Evolutionary conservation across 2,329 filamentous ascomycete species (phyloP).

Genomic region (Chalaropsis ovoidea): DNA sequence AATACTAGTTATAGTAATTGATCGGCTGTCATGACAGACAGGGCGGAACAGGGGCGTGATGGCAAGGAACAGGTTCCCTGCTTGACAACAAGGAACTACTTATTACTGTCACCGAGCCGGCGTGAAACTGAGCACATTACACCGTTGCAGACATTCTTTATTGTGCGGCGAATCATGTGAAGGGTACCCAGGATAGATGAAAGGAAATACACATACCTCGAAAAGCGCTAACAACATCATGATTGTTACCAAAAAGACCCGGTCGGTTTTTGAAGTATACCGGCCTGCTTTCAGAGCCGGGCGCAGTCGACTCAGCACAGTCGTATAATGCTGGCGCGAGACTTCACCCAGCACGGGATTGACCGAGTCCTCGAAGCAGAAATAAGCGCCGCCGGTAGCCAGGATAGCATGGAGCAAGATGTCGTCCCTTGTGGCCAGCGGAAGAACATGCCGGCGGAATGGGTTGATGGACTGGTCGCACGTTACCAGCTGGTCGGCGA

Average conservation of each 20-base stretch:
- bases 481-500: slow-evolving; percentile 20
- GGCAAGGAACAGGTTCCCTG: no score
- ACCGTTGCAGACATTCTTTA: not conserved
- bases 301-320: slow-evolving; percentile 17
- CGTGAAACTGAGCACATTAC: not conserved
- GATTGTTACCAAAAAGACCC: slow-evolving; percentile 20
- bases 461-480: slow-evolving; percentile 19
- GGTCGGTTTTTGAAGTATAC: slow-evolving; percentile 14
- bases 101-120: no score
- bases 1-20: no score
- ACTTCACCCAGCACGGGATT: slow-evolving; percentile 18
- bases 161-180: not conserved
- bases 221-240: slow-evolving; percentile 23
- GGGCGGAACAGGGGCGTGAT: no score
- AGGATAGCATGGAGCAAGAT: slow-evolving; percentile 24
- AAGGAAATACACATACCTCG: slow-evolving; percentile 21
- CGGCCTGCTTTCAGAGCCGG: slow-evolving; percentile 15
- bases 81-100: no score
- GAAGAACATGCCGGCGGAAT: slow-evolving; percentile 16
- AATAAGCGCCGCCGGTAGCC: slow-evolving; percentile 23
- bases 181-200: not conserved
- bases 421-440: slow-evolving; percentile 20
- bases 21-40: no score
- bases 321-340: slow-evolving; percentile 19
- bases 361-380: slow-evolving; percentile 18